Evolutionary conservation across 177 flowering plant genomes (phyloP).

Genomic region (Vitis hybrid): DNA sequence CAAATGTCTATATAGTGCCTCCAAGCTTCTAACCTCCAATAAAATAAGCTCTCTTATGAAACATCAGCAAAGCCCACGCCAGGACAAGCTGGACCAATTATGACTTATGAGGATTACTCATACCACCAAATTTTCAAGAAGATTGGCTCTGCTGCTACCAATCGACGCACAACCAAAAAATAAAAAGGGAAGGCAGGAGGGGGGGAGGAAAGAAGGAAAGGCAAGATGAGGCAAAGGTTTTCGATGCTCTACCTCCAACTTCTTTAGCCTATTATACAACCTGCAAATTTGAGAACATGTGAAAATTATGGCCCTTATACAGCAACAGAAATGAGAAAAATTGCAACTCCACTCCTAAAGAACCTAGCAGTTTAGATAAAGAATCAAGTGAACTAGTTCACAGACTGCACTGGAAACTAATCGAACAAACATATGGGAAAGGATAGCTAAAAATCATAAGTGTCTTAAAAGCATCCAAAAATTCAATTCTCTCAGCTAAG

Average conservation of each 20-base stretch:
- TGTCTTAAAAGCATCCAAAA: background rate
- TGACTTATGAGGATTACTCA: background rate
- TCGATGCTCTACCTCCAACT: background rate
- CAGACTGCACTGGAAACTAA: background rate
- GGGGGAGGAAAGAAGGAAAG: too few relatives aligned
- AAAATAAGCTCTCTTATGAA: background rate
- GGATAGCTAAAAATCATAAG: background rate
- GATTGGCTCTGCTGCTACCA: background rate
- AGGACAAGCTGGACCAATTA: background rate
- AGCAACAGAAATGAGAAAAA: too few relatives aligned
- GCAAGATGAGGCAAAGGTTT: too few relatives aligned
- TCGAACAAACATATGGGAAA: background rate
- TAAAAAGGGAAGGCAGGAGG: background rate
- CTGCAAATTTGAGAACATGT: too few relatives aligned
- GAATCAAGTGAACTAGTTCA: too few relatives aligned
- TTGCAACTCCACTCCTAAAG: too few relatives aligned
- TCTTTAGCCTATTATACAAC: background rate
- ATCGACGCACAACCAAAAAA: background rate
- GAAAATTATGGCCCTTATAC: too few relatives aligned
- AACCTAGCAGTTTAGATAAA: too few relatives aligned
- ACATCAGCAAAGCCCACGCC: background rate
- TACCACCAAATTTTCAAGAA: background rate
- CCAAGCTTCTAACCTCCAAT: too few relatives aligned
- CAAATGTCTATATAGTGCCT: too few relatives aligned
- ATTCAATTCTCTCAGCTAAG: background rate